These are phyloP conservation scores for Dimocarpus longan DNA, from an alignment of 345 rosid genomes.

Conservation along the genomic window DNA sequence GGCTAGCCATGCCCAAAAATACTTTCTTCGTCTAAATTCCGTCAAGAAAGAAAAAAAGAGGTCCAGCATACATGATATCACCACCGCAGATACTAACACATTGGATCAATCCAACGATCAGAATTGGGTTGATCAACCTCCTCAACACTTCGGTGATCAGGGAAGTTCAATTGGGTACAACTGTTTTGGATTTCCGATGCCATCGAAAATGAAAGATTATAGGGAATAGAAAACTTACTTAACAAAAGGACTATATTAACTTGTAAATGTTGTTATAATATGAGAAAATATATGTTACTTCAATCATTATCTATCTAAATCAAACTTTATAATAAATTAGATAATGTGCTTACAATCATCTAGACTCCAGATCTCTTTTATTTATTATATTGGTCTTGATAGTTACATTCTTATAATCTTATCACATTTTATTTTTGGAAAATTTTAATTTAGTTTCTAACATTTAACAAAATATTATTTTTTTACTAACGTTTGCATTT, in stretches of 20 bases:
- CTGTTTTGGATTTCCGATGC: constrained; percentile 7
- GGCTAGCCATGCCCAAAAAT: constrained; percentile 39
- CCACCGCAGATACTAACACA: constrained; percentile 4
- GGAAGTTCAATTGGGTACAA: not conserved
- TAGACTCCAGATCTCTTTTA: too few species aligned
- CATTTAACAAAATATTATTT: too few species aligned
- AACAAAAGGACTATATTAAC: not conserved
- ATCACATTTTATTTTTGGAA: too few species aligned
- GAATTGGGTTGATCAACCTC: not conserved
- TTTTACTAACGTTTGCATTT: too few species aligned
- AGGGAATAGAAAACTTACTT: too few species aligned
- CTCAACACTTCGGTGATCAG: not conserved
- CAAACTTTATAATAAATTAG: too few species aligned
- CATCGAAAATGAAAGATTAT: too few species aligned
- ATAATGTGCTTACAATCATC: too few species aligned
- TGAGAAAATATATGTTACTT: not conserved
- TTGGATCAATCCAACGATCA: not conserved
- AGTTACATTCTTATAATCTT: too few species aligned
- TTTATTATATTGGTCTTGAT: too few species aligned
- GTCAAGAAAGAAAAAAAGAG: constrained; percentile 31
- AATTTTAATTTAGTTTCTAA: too few species aligned
- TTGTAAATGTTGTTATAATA: not conserved
- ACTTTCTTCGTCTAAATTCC: constrained; percentile 22
- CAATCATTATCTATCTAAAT: not conserved
- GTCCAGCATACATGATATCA: constrained; percentile 33